Percentiles rank a stretch among this genome's conserved stretches.
phyloP scores from a whole-genome alignment of 768 basidiomycete species.

The Rhodotorula graminis region DNA sequence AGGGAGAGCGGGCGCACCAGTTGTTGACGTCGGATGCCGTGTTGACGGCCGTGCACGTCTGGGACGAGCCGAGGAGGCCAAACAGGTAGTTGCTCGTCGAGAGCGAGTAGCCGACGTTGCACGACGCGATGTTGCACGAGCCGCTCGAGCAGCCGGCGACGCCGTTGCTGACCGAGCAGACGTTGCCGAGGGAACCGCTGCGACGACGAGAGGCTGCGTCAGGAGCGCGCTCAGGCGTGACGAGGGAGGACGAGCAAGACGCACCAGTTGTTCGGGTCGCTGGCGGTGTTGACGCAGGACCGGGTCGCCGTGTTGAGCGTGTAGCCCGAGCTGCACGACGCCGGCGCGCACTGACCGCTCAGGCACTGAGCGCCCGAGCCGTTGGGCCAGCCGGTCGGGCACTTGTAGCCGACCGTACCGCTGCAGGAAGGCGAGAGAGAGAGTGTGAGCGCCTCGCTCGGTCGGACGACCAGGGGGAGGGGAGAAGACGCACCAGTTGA shows the following conservation, averaged over 20 bases:
- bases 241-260: not conserved
- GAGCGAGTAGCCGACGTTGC: constrained; percentile 6
- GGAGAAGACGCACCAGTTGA: constrained; percentile 29
- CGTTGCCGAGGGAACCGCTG: constrained; percentile 1
- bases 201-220: not conserved
- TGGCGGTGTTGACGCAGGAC: not conserved
- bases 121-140: not conserved
- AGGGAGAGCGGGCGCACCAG: constrained; percentile 6
- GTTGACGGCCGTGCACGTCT: constrained; percentile 5
- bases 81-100: not conserved
- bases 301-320: not conserved
- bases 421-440: too few relatives aligned
- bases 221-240: not conserved
- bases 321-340: constrained; percentile 11
- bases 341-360: constrained; percentile 5
- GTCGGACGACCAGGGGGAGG: too few relatives aligned
- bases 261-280: constrained; percentile 15
- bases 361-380: constrained; percentile 12
- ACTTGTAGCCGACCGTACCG: constrained; percentile 11
- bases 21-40: constrained; percentile 9
- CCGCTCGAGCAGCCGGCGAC: constrained; percentile 2
- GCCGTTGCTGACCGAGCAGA: constrained; percentile 16
- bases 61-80: constrained; percentile 7
- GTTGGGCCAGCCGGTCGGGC: constrained; percentile 4
- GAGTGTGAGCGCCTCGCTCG: too few relatives aligned